phyloP scores from a whole-genome alignment of 2,329 filamentous ascomycete genomes.

The Falciphora oryzae region DNA sequence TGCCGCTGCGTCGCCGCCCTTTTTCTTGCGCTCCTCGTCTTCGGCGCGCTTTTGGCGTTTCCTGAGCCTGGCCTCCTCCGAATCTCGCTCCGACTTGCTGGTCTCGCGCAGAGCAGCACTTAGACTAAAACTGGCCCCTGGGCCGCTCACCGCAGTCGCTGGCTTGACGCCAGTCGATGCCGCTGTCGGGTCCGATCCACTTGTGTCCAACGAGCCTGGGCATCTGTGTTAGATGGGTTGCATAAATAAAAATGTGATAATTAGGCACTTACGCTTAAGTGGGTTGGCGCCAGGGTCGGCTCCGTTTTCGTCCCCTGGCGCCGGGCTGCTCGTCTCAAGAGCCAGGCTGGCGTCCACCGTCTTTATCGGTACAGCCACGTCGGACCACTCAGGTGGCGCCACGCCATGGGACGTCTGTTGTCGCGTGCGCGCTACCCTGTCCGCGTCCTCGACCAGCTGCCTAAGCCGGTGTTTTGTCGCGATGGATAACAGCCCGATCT shows the following conservation, averaged over 20 bases:
- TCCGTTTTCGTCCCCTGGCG: constrained; percentile 39
- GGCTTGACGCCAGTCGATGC: background rate
- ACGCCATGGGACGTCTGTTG: constrained; percentile 74
- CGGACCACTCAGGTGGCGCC: constrained; percentile 69
- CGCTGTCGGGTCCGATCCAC: constrained; percentile 23
- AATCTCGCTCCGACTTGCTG: constrained; percentile 60
- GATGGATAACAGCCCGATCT: constrained; percentile 76
- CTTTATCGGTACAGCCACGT: constrained; percentile 56
- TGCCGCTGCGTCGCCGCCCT: constrained; percentile 33
- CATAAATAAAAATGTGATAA: constrained; percentile 8
- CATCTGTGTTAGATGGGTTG: constrained; percentile 14
- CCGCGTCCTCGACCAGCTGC: constrained; percentile 71
- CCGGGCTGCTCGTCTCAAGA: constrained; percentile 26
- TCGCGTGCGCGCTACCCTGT: constrained; percentile 62
- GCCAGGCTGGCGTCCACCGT: constrained; percentile 30
- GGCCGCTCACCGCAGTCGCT: background rate
- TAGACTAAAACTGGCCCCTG: constrained; percentile 1
- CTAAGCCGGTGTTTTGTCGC: constrained; percentile 75
- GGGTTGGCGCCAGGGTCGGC: constrained; percentile 49
- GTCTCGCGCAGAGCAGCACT: constrained; percentile 49
- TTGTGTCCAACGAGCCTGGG: constrained; percentile 37
- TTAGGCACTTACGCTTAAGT: constrained; percentile 51
- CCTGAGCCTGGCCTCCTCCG: constrained; percentile 65
- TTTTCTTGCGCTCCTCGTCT: constrained; percentile 35
- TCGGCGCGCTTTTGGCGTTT: constrained; percentile 58